Evolutionary conservation across 169 alveolate genomes (phyloP), one percentile per base, ranked within the genome.

Genomic region (Plasmodium reichenowi): DNA sequence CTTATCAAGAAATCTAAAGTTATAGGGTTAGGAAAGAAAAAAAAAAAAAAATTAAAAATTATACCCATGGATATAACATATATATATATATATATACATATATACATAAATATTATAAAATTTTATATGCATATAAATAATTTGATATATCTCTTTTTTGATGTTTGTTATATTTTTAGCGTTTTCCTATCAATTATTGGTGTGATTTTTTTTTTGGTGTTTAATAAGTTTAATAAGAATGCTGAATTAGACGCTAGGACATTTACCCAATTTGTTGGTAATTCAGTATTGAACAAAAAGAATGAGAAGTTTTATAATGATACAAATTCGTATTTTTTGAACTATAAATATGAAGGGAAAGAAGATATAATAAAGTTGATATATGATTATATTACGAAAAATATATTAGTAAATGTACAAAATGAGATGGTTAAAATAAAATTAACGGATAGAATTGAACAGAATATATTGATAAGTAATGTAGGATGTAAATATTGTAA

Each of bases 401-500:
- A 15, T 4, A 72, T 60, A 2, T 62, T 75, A 12, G 68, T 76
- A 3, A 47, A 59, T 38, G 50, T 72, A 3, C 64, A 86, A 9
- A 59, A 74, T 20, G 72, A 60, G 56, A 86, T 59, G 54, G 50
- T 12, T 52, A 72, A 63, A 54, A 60, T 86, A 45, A 59, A 38
- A 17, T 22, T 17, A 17, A 72, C 59, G 17, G 67, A 32, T 29
- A 38, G 20, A 20, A 17, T 54, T n/a, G 64, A 72, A 15, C 74
- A 73, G 15, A 12, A 70, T 45, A 54, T 86, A 72, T 52, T 86
- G 26, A 8, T 86, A 38, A 62, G 72, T 73, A 86, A 63, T 29
- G 87, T 72, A 3, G 71, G 70, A 4, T 86, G 92, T 54, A 86
- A 72, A 29, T 86, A 59, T 45, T 86, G 92, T 52, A 86, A 86